phyloP scores from a whole-genome alignment of 306 rosid species.

The Sicyos edulis region DNA sequence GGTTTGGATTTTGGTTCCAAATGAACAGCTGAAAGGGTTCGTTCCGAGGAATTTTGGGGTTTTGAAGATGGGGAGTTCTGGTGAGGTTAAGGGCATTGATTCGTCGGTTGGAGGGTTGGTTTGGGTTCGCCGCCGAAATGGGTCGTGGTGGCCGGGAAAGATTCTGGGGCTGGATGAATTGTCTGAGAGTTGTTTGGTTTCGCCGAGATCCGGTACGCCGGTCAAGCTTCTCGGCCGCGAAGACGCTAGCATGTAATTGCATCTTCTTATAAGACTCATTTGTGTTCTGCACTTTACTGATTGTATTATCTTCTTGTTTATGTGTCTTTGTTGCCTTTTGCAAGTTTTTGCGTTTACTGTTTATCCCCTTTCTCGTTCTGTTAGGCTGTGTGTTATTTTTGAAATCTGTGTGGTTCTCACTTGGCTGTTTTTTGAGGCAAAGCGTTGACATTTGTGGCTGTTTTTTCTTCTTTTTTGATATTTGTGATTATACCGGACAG shows the following conservation, averaged over 20 bases:
- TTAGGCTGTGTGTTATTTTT: background rate
- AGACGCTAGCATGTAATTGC: slow-evolving; percentile 44
- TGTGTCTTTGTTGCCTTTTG: background rate
- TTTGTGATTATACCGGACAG: too few species aligned
- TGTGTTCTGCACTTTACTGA: background rate
- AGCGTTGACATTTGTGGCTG: background rate
- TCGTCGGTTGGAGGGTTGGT: slow-evolving; percentile 92
- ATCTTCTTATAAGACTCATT: background rate
- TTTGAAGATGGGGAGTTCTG: slow-evolving; percentile 68
- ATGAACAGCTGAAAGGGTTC: slow-evolving; percentile 20
- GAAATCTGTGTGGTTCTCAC: background rate
- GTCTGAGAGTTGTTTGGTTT: slow-evolving; percentile 53
- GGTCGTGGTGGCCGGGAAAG: slow-evolving; percentile 89
- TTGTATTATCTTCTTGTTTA: background rate
- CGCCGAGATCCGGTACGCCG: too few species aligned
- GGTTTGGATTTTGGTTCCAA: slow-evolving; percentile 9
- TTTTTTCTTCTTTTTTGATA: too few species aligned
- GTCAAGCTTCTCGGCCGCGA: too few species aligned
- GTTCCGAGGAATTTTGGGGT: background rate
- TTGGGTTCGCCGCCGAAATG: slow-evolving; percentile 52
- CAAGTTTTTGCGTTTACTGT: background rate
- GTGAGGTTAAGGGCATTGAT: slow-evolving; percentile 66
- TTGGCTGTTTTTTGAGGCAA: background rate
- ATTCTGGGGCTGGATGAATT: slow-evolving; percentile 85
- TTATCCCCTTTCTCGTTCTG: background rate